A percentile compares a stretch with the other conserved stretches of the same genome.
Conservation (phyloP, 257 asterid species). For the Solanum stenotomum region DNA sequence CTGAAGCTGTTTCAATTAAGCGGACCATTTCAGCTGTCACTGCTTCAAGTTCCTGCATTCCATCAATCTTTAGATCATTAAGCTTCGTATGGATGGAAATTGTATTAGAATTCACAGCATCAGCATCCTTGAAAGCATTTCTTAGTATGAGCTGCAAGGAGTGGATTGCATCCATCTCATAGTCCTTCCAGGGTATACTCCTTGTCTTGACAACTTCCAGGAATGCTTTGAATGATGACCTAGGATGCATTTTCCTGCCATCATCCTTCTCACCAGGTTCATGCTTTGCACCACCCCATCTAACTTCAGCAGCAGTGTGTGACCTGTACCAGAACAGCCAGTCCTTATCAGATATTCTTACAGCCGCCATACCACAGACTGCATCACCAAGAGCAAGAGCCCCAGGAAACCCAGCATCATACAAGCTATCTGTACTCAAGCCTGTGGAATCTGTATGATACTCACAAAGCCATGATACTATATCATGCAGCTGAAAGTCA, state of each 20-base stretch:
- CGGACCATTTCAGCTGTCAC: constrained; percentile 91
- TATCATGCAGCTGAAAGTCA: constrained; percentile 60
- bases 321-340: constrained; percentile 98
- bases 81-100: constrained; percentile 51
- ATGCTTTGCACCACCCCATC: constrained; percentile 96
- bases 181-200: constrained; percentile 85
- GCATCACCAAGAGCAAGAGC: constrained; percentile 75
- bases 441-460: constrained; percentile 88
- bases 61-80: constrained; percentile 65
- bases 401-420: constrained; percentile 88
- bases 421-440: constrained; percentile 79
- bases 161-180: constrained; percentile 93
- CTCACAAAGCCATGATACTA: constrained; percentile 79
- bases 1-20: constrained; percentile 85
- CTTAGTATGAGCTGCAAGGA: constrained; percentile 88
- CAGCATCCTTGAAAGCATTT: constrained; percentile 54
- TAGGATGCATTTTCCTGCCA: constrained; percentile 80
- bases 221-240: constrained; percentile 87
- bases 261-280: constrained; percentile 70
- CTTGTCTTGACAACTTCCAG: constrained; percentile 77
- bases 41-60: constrained; percentile 80
- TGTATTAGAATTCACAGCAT: constrained; percentile 21
- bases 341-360: constrained; percentile 58
- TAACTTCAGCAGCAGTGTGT: constrained; percentile 74
- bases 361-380: constrained; percentile 96